Evolutionary conservation across 352 stramenopile genomes (phyloP), one percentile per base, ranked within the genome.

Genomic region (Phytophthora litchii): DNA sequence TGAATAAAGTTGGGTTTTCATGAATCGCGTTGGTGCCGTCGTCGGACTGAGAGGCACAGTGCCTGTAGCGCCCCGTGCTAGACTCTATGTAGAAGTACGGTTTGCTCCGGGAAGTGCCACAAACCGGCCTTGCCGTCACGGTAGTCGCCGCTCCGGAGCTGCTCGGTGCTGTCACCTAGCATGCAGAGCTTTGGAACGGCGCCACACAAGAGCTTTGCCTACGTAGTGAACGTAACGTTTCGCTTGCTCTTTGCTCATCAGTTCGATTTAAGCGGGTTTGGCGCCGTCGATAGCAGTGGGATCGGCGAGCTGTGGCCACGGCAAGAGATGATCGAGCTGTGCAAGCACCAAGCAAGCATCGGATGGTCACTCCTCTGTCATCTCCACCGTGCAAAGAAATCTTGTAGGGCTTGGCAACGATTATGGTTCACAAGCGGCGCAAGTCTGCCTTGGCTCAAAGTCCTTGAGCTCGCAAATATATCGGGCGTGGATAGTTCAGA

Each of bases 61-160:
- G 43, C 43, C 46, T 45, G 13, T 29, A 25, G n/a, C 42, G 23
- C 20, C n/a, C 48, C 20, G 6, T 23, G 17, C 9, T 25, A 40
- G 21, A 36, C 62, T 71, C 56, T 71, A 70, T 70, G 62, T 71
- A 67, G 45, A 71, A 64, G 37, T 63, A 63, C 62, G 62, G 56
- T 67, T 67, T 67, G 20, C 25, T 8, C 3, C 37, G 48, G 47
- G 41, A 55, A 60, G 54, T 37, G 34, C 42, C 34, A 17, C 27
- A 64, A 61, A 64, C 37, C 34, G 50, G 46, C 41, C 53, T 44
- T 34, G 36, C 34, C 44, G 50, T 64, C 53, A 68, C 27, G 34
- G 44, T 70, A 60, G 60, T 60, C 60, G 60, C 57, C 37, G 52
- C n/a, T 34, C 38, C 29, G 17, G 35, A 41, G 40, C 43, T 46